phyloP scores from a whole-genome alignment of 2,329 filamentous ascomycete genomes.

The Pseudocercospora vitis region DNA sequence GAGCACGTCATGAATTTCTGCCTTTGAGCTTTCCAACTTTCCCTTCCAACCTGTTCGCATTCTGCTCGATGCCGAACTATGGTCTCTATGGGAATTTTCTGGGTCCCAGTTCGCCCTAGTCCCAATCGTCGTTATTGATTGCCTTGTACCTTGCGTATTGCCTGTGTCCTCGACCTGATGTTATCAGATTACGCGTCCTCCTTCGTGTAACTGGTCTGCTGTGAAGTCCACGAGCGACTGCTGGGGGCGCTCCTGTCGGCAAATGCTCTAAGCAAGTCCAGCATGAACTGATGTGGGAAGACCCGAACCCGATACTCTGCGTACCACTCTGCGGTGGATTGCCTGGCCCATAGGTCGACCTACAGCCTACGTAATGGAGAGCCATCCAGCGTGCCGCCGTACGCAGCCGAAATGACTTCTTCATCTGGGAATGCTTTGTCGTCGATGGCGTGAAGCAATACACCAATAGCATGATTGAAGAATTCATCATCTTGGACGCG shows the following conservation, averaged over 20 bases:
- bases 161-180: too few species aligned
- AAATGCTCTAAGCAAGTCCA: neutral
- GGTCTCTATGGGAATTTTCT: too few species aligned
- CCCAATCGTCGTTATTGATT: too few species aligned
- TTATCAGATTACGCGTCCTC: neutral
- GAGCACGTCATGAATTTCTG: too few species aligned
- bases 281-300: neutral
- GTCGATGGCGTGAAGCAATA: neutral
- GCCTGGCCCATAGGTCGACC: neutral
- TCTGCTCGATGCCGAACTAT: too few species aligned
- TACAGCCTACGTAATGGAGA: neutral
- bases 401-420: neutral
- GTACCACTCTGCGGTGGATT: neutral
- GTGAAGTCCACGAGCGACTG: neutral
- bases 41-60: too few species aligned
- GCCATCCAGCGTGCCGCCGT: neutral
- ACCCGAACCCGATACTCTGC: neutral
- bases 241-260: neutral
- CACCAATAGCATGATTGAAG: conserved; percentile 1
- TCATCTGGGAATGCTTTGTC: neutral
- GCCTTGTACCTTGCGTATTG: too few species aligned
- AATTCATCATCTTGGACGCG: conserved; percentile 19
- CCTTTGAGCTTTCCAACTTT: too few species aligned
- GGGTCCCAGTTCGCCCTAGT: too few species aligned
- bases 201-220: neutral